phyloP scores from a whole-genome alignment of 768 basidiomycete genomes.

The Piloderma croceum region DNA sequence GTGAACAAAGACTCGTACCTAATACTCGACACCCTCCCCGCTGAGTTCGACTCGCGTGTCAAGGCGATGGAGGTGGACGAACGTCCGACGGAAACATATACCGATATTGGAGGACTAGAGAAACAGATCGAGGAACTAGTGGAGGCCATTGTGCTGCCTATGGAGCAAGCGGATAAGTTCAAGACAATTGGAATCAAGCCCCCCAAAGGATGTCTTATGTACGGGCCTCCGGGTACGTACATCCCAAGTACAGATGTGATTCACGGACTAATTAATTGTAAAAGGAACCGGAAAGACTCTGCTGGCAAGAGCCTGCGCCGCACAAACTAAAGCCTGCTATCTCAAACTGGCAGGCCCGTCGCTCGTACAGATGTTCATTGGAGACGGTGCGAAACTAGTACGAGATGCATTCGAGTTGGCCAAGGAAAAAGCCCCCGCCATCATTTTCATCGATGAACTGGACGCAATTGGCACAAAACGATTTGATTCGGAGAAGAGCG shows the following conservation, averaged over 20 bases:
- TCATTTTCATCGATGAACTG: constrained; percentile 97
- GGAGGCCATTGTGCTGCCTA: constrained; percentile 95
- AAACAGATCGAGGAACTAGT: constrained; percentile 99
- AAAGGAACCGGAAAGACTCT: constrained; percentile 98
- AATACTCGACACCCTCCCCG: constrained; percentile 89
- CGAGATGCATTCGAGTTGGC: constrained; percentile 97
- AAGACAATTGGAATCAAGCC: constrained; percentile 97
- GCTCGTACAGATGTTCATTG: constrained; percentile 99
- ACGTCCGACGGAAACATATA: constrained; percentile 93
- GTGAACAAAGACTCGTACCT: constrained; percentile 99
- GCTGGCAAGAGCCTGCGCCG: constrained; percentile 95
- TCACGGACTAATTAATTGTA: constrained; percentile 21
- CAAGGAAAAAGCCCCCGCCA: constrained; percentile 97
- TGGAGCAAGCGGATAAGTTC: constrained; percentile 98
- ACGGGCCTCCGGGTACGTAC: constrained; percentile 92
- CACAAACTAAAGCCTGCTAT: constrained; percentile 96
- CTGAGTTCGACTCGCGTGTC: constrained; percentile 96
- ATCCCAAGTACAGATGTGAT: not conserved
- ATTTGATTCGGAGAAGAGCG: constrained; percentile 98
- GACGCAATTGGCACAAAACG: constrained; percentile 99
- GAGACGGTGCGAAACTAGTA: constrained; percentile 97
- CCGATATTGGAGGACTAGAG: constrained; percentile 96
- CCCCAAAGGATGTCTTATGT: constrained; percentile 98
- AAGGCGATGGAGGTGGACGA: constrained; percentile 99
- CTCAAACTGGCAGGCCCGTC: constrained; percentile 97